Percentiles rank a stretch among this genome's conserved stretches.
These are phyloP conservation scores for Coemansia sp. DNA, from an alignment of 192 early-diverging fungal species.

Conservation along the genomic window DNA sequence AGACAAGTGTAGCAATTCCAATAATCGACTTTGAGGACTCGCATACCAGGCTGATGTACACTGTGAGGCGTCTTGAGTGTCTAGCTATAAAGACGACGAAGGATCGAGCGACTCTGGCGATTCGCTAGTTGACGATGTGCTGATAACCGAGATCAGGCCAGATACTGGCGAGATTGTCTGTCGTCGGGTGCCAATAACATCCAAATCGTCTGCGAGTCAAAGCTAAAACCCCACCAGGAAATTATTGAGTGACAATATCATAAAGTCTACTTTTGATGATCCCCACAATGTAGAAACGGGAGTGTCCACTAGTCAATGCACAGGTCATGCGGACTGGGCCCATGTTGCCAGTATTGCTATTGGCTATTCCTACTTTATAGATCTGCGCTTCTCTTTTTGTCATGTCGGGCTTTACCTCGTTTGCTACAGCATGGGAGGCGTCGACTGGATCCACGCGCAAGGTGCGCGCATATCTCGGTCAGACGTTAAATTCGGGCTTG, in stretches of 20 bases:
- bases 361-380: background rate
- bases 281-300: background rate
- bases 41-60: background rate
- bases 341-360: too few relatives aligned
- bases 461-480: constrained; percentile 18
- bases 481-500: constrained; percentile 30
- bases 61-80: too few relatives aligned
- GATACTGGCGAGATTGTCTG: background rate
- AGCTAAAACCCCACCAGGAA: too few relatives aligned
- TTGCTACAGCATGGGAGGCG: constrained; percentile 27
- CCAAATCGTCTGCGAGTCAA: too few relatives aligned
- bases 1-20: background rate
- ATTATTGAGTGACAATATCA: background rate
- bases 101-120: background rate
- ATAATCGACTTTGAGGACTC: background rate
- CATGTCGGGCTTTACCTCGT: constrained; percentile 17
- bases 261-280: background rate
- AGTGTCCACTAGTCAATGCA: background rate
- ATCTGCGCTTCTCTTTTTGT: background rate
- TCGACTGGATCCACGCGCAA: background rate
- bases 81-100: background rate
- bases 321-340: too few relatives aligned
- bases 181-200: background rate
- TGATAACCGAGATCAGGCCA: background rate
- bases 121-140: background rate